phyloP scores from a whole-genome alignment of 345 rosid species.

The Salix viminalis region DNA sequence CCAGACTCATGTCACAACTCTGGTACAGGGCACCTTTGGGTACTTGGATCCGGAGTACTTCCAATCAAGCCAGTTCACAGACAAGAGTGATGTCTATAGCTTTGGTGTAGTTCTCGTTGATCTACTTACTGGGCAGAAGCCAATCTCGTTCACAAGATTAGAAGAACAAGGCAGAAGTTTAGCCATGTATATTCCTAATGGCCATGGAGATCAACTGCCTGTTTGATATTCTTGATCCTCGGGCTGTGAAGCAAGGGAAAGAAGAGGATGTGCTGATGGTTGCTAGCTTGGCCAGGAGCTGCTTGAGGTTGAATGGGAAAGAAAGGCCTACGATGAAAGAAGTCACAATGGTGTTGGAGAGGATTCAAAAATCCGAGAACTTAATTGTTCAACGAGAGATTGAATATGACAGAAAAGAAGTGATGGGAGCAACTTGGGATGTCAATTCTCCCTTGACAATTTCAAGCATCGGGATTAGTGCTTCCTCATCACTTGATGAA shows the following conservation, averaged over 20 bases:
- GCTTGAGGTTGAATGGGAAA: background rate
- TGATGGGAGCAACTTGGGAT: background rate
- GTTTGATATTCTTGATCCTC: constrained; percentile 1
- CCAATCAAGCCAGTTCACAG: background rate
- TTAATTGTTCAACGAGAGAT: background rate
- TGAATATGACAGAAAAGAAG: background rate
- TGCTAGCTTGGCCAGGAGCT: constrained; percentile 1
- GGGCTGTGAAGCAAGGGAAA: background rate
- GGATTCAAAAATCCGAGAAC: background rate
- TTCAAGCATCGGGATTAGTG: too few species aligned
- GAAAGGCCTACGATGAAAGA: constrained; percentile 5
- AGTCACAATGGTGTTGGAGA: constrained; percentile 5
- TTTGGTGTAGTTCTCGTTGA: too few species aligned
- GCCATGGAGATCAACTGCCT: background rate
- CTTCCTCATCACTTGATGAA: too few species aligned
- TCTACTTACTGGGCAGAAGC: background rate
- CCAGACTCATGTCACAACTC: background rate
- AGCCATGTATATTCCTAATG: background rate
- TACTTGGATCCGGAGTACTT: background rate
- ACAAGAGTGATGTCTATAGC: constrained; percentile 7
- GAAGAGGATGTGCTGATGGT: background rate
- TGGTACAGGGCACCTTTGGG: background rate
- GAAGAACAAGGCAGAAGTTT: background rate
- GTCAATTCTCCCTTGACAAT: too few species aligned
- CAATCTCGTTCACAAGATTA: background rate